Percentiles rank a stretch among this genome's conserved stretches.
Evolutionary conservation across 306 rosid species (phyloP).

Genomic region (Alnus rubra): DNA sequence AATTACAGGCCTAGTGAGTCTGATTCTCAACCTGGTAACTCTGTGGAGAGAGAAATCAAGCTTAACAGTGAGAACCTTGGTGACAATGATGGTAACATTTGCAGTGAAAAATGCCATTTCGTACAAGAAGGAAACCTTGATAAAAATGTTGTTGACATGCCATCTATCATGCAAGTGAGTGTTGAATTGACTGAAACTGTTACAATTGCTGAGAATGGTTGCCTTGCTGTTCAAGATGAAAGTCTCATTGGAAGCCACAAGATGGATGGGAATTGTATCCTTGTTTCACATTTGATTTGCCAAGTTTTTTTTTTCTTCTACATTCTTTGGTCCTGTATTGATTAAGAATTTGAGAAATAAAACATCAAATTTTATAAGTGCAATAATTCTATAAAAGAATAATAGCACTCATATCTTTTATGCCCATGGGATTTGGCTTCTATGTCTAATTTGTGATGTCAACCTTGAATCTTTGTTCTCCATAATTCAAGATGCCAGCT

Average conservation of each 20-base stretch:
- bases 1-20: neutral
- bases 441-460: conserved; percentile 9
- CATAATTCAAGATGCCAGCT: conserved; percentile 47
- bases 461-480: conserved; percentile 31
- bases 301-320: conserved; percentile 11
- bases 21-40: conserved; percentile 26
- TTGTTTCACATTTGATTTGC: conserved; percentile 27
- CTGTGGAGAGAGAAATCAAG: conserved; percentile 27
- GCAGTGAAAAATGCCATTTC: conserved; percentile 2
- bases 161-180: conserved; percentile 35
- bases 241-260: conserved; percentile 33
- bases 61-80: conserved; percentile 22
- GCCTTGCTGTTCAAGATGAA: conserved; percentile 27
- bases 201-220: conserved; percentile 41
- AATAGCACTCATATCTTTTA: neutral
- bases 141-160: conserved; percentile 27
- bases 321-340: conserved; percentile 2
- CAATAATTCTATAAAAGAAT: conserved; percentile 8
- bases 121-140: neutral
- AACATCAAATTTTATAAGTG: neutral
- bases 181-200: conserved; percentile 37
- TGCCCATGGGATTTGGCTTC: neutral
- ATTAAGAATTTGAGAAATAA: conserved; percentile 7
- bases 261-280: conserved; percentile 51
- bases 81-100: conserved; percentile 7